Base-by-base conservation (phyloP, 225 moss, liverwort and hornwort genomes). In the Straminergon stramineum region DNA sequence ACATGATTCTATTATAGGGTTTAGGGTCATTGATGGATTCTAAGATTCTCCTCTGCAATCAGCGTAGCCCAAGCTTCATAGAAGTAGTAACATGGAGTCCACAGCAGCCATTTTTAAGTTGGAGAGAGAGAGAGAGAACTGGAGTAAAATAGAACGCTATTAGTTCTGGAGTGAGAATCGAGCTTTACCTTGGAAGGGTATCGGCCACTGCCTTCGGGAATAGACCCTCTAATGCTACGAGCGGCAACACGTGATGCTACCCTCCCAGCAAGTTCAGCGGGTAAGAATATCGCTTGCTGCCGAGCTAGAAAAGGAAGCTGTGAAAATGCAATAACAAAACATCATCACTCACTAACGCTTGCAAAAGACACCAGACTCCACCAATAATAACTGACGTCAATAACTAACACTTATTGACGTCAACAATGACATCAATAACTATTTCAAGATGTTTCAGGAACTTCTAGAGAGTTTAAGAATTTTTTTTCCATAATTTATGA, bases 291-390 rank as follows among this genome's bases (percentile, higher is more conserved):
- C 76, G 97, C 96, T 89, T 94, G 95, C 84, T 93, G 91, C 91
- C 92, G 96, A 14, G 95, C 96, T 83, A 87, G 87, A 83, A 97
- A 93, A 26, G 97, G 95, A 75, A 99, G 93, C 96, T 99, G 92
- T 24, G 86, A 43, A 61, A 52, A 68, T 52, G 15, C 30, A 84
- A 78, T 28, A 52, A 64, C 51, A 86, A 69, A 65, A 51, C 94
- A 91, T 39, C 7, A 13, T 30, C 80, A 28, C 58, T 39, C 12
- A 17, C n/a, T 27, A 28, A 12, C 28, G 12, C 5, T 58, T 39
- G 58, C 39, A 17, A 39, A 80, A 28, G 60, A 41, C 39, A 60
- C 12, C 58, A 28, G 39, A 58, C 11, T 79, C 60, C 85, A 84
- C 48, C 55, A 56, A 79, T 58, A 27, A 45, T 45, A 6, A 45